phyloP scores from a whole-genome alignment of 2,329 filamentous ascomycete species.

The Aspergillus versicolor region DNA sequence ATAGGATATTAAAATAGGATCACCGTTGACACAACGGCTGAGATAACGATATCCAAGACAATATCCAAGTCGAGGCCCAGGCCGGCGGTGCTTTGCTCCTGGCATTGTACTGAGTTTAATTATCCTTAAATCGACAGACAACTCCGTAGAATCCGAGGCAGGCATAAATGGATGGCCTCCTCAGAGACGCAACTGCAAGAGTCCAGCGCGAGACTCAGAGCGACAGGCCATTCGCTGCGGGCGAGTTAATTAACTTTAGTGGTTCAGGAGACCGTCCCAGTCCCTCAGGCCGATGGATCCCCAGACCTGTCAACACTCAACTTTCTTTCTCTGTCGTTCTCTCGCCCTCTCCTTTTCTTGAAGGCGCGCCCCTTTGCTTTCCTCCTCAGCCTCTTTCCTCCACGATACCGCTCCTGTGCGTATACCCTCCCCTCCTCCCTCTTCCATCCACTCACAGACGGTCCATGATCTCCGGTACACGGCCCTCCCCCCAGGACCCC shows the following conservation, averaged over 20 bases:
- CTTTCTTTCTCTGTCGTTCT: conserved; percentile 6
- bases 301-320: conserved; percentile 17
- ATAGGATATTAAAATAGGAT: too few relatives aligned
- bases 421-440: neutral
- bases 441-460: neutral
- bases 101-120: neutral
- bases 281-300: conserved; percentile 5
- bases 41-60: neutral
- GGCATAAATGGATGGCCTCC: neutral
- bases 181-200: too few relatives aligned
- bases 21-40: too few relatives aligned
- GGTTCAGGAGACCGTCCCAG: conserved; percentile 15
- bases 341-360: neutral
- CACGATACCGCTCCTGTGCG: conserved; percentile 1
- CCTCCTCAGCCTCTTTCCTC: neutral
- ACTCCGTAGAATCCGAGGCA: neutral
- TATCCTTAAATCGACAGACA: neutral
- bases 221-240: neutral
- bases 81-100: neutral
- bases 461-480: neutral
- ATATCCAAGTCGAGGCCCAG: neutral
- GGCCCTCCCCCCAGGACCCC: conserved; percentile 2
- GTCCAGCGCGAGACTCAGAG: too few relatives aligned
- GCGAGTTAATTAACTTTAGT: conserved; percentile 17
- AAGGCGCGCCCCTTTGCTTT: neutral